These are phyloP conservation scores for Alternaria longipes DNA, from an alignment of 2,329 filamentous ascomycete species.

Conservation along the genomic window DNA sequence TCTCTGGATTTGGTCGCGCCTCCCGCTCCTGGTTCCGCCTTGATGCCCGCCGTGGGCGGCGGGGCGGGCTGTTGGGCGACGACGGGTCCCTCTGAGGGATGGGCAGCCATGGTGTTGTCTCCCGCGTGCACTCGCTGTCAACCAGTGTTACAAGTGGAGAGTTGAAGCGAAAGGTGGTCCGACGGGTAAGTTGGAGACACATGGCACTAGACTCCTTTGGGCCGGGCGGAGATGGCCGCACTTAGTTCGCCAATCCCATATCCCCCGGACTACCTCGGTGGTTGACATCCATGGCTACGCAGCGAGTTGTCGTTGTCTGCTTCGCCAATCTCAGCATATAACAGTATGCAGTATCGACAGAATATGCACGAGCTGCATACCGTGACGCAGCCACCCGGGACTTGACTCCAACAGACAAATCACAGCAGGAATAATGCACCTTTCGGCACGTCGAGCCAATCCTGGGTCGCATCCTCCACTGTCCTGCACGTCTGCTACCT, in stretches of 20 bases:
- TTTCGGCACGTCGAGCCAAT: slow-evolving; percentile 27
- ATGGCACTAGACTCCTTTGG: slow-evolving; percentile 19
- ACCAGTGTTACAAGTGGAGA: slow-evolving; percentile 21
- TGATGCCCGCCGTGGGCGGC: slow-evolving; percentile 28
- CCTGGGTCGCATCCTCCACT: slow-evolving; percentile 17
- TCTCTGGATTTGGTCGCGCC: slow-evolving; percentile 26
- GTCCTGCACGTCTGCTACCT: slow-evolving; percentile 16
- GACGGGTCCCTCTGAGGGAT: slow-evolving; percentile 38
- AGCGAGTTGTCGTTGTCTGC: slow-evolving; percentile 20
- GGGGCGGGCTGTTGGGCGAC: slow-evolving; percentile 38
- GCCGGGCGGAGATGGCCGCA: slow-evolving; percentile 16
- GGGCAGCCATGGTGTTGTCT: slow-evolving; percentile 38
- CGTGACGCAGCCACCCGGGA: slow-evolving; percentile 17
- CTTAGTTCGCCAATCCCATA: slow-evolving; percentile 1
- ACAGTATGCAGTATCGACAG: slow-evolving; percentile 17
- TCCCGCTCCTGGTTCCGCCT: slow-evolving; percentile 24
- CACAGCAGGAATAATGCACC: slow-evolving; percentile 1
- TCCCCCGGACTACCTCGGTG: slow-evolving; percentile 5
- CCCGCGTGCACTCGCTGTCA: slow-evolving; percentile 21
- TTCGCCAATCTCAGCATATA: slow-evolving; percentile 23
- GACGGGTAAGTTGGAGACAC: slow-evolving; percentile 16
- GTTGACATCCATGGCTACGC: background rate
- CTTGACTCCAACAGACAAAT: slow-evolving; percentile 9
- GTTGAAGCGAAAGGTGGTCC: slow-evolving; percentile 25
- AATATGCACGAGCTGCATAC: slow-evolving; percentile 10